These are phyloP conservation scores for Quillaja saponaria DNA, from an alignment of 306 rosid genomes.

Conservation along the genomic window DNA sequence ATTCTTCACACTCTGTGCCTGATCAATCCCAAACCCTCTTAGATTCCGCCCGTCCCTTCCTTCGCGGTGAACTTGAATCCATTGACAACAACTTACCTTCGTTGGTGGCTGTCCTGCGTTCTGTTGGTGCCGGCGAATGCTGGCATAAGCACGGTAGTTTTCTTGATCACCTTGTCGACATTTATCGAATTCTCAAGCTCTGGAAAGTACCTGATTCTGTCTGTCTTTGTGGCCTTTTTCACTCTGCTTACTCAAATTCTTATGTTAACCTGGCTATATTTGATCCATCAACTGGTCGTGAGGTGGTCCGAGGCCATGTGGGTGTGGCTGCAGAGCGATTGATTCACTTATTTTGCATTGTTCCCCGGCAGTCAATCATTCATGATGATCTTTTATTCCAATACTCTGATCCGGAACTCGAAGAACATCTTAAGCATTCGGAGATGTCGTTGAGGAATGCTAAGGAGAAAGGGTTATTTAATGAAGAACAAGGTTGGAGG, in stretches of 20 bases:
- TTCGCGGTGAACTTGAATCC: slow-evolving; percentile 63
- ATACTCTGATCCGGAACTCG: slow-evolving; percentile 63
- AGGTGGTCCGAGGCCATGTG: slow-evolving; percentile 55
- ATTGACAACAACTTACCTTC: slow-evolving; percentile 55
- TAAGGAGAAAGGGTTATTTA: slow-evolving; percentile 36
- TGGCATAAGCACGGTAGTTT: slow-evolving; percentile 97
- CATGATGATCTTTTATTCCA: slow-evolving; percentile 77
- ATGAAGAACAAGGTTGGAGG: slow-evolving; percentile 61
- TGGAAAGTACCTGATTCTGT: slow-evolving; percentile 61
- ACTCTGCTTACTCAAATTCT: slow-evolving; percentile 89
- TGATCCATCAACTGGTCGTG: slow-evolving; percentile 78
- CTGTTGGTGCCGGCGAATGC: slow-evolving; percentile 89
- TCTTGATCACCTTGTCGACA: slow-evolving; percentile 73
- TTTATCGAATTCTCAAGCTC: slow-evolving; percentile 64
- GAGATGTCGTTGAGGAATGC: slow-evolving; percentile 40
- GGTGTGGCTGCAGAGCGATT: slow-evolving; percentile 65
- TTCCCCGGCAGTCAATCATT: slow-evolving; percentile 73
- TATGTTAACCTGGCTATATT: slow-evolving; percentile 91
- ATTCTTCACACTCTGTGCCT: slow-evolving; percentile 23
- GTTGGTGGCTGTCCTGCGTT: slow-evolving; percentile 49
- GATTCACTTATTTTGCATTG: slow-evolving; percentile 72
- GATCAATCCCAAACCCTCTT: slow-evolving; percentile 45
- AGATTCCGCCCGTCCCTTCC: slow-evolving; percentile 68
- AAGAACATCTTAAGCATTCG: slow-evolving; percentile 52
- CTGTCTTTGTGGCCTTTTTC: slow-evolving; percentile 85